Evolutionary conservation across 2,329 filamentous ascomycete species (phyloP).

Genomic region (Alternaria sp.): DNA sequence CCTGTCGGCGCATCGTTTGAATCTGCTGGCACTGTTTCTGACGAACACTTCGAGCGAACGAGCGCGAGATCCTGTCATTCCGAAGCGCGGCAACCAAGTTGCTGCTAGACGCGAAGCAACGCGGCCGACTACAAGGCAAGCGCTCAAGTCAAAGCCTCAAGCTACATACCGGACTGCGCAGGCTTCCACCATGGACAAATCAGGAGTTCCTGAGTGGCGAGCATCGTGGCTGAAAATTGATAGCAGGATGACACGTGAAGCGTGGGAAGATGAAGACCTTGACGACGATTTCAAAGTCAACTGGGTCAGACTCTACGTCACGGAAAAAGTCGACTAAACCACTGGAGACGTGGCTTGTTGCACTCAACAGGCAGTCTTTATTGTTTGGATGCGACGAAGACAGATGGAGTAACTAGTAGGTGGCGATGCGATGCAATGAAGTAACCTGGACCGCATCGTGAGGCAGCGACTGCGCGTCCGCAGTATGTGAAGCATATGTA

Average conservation of each 20-base stretch:
- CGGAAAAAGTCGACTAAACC: neutral
- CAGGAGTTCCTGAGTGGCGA: neutral
- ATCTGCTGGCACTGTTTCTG: neutral
- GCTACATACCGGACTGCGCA: neutral
- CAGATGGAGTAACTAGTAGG: neutral
- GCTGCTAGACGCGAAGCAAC: neutral
- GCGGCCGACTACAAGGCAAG: neutral
- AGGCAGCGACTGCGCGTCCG: neutral
- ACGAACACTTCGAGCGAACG: neutral
- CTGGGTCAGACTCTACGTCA: neutral
- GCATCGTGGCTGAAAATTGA: neutral
- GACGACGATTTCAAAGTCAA: neutral
- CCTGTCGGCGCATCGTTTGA: neutral
- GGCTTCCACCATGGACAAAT: too few relatives aligned
- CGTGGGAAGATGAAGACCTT: neutral
- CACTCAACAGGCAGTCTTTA: neutral
- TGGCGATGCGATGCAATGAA: neutral
- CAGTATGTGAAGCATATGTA: neutral
- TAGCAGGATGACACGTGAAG: neutral
- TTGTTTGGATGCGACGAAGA: neutral
- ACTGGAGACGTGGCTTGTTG: neutral
- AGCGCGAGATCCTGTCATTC: neutral
- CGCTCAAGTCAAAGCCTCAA: neutral
- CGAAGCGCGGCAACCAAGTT: neutral
- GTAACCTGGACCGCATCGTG: neutral